Conservation (phyloP, 2,329 filamentous ascomycete species). For the Penicillium hesseltinei region DNA sequence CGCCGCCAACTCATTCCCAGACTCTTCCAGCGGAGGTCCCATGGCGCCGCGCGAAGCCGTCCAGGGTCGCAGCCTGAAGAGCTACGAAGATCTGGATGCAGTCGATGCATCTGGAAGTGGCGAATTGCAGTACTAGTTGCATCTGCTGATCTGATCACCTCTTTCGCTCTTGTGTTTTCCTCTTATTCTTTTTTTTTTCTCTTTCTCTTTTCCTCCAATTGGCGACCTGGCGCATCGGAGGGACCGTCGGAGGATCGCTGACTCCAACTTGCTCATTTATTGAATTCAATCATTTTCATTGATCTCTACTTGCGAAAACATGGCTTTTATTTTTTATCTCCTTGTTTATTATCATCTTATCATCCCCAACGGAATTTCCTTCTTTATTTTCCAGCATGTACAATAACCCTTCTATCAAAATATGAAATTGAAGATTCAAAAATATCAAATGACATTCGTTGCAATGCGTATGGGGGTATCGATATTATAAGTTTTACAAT, state of each 20-base stretch:
- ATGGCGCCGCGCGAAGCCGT: constrained; percentile 88
- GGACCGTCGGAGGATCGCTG: constrained; percentile 13
- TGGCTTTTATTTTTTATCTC: constrained; percentile 1
- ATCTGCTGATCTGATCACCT: neutral
- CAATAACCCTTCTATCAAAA: constrained; percentile 15
- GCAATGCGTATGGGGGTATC: neutral
- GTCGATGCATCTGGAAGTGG: constrained; percentile 70
- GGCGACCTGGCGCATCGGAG: constrained; percentile 18
- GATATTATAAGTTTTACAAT: neutral
- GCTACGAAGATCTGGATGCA: constrained; percentile 95
- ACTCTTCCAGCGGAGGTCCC: constrained; percentile 63
- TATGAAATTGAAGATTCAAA: constrained; percentile 9
- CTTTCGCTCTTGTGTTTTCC: neutral
- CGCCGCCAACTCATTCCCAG: constrained; percentile 47
- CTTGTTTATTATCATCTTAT: neutral
- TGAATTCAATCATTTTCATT: constrained; percentile 2
- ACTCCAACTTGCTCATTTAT: constrained; percentile 10
- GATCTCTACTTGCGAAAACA: constrained; percentile 1
- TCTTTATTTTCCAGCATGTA: constrained; percentile 17
- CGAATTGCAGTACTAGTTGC: constrained; percentile 79
- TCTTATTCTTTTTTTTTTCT: neutral
- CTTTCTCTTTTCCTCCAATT: neutral
- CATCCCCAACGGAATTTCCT: neutral
- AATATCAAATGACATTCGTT: neutral
- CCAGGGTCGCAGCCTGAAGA: constrained; percentile 88